Conservation (phyloP, 768 basidiomycete genomes). For the Pilatotrama ljubarskyi region DNA sequence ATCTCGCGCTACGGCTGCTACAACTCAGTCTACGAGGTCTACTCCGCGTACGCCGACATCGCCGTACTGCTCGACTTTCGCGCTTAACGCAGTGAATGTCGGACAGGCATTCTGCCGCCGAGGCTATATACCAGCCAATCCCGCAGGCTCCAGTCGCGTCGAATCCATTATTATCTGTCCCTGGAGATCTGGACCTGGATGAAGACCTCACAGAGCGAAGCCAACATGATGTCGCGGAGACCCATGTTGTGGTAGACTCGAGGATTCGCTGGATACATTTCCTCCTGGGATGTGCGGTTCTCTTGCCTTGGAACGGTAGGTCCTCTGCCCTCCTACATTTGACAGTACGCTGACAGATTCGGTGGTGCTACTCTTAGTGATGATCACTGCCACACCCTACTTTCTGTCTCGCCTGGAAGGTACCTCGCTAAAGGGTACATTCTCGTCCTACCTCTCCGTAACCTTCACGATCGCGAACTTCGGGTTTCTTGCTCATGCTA, state of each 20-base stretch:
- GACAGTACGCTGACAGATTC: background rate
- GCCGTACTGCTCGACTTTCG: too few relatives aligned
- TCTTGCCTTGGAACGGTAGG: constrained; percentile 89
- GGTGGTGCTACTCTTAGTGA: constrained; percentile 49
- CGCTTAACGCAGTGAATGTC: too few relatives aligned
- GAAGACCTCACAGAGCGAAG: constrained; percentile 1
- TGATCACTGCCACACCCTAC: constrained; percentile 85
- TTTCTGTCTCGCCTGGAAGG: constrained; percentile 69
- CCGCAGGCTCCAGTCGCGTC: constrained; percentile 40
- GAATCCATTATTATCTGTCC: constrained; percentile 29
- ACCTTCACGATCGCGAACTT: constrained; percentile 64
- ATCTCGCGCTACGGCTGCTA: too few relatives aligned
- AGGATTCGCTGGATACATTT: constrained; percentile 67
- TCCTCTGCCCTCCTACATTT: background rate
- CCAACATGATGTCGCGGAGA: background rate
- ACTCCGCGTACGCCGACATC: too few relatives aligned
- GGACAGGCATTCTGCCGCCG: constrained; percentile 11
- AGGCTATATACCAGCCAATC: constrained; percentile 42
- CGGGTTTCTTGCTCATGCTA: constrained; percentile 72
- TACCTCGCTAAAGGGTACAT: constrained; percentile 53
- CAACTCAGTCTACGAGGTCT: too few relatives aligned
- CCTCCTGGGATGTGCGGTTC: constrained; percentile 72
- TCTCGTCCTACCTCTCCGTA: constrained; percentile 47
- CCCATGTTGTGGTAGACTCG: constrained; percentile 29
- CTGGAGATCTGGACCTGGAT: constrained; percentile 17